Evolutionary conservation across 768 basidiomycete genomes (phyloP), one percentile per base, ranked within the genome.

Genomic region (Ramaria rubella): DNA sequence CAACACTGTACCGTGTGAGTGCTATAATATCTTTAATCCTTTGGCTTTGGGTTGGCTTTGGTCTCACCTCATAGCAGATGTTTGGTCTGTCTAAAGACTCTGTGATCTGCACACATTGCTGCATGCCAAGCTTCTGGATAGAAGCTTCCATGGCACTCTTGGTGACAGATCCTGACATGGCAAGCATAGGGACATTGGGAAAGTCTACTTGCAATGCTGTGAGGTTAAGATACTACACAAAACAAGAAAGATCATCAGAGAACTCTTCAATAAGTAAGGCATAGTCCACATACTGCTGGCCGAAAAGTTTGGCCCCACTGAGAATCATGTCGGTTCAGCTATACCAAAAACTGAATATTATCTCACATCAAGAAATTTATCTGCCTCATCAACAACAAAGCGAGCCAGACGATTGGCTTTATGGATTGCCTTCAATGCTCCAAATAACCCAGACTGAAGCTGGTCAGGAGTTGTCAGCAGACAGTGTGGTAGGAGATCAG

Each of bases 321-420:
- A 31, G 15, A 12, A 51, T 7, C n/a, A 4, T 1, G 34, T 36
- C 49, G 17, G 19, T n/a, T 26, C 11, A 26, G n/a, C 7, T 27
- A 48, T 8, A 27, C 3, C 42, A 34, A 34, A 17, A 40, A 23
- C 14, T 31, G 19, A 29, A 45, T 24, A n/a, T 30, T 26, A 26
- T 2, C 55, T 21, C 27, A 56, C 55, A 9, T 17, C 31, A 21
- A 56, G 21, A 21, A 49, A 9, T 48, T 56, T 45, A 12, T 56
- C 44, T 21, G 45, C 55, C 43, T 56, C 55, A 45, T 56, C 55
- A 17, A 56, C 24, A 11, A 56, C 45, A 23, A 56, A 34, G 19
- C 43, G 23, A n/a, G 8, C 55, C 29, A 56, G 36, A 12, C 43
- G 44, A 21, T 34, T 45, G 12, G 2, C 21, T 33, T 24, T 27